phyloP scores from a whole-genome alignment of 257 asterid genomes.

The Paraleonurus japonicus region DNA sequence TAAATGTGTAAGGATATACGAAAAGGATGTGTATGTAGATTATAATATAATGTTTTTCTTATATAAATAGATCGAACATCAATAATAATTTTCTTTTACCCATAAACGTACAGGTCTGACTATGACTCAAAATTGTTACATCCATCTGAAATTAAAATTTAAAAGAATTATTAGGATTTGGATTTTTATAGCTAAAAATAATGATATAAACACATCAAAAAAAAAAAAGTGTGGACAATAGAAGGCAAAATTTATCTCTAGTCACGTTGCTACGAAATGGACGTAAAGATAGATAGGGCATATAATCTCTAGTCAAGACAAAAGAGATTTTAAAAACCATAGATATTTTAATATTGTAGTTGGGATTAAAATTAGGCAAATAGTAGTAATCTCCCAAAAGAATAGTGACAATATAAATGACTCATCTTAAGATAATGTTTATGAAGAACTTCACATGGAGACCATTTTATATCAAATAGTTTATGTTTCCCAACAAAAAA shows the following conservation, averaged over 20 bases:
- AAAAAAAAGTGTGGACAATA: too few species aligned
- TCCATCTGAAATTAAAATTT: too few species aligned
- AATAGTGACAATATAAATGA: constrained; percentile 18
- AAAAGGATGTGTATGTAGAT: too few species aligned
- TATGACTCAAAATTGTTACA: too few species aligned
- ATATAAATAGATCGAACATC: too few species aligned
- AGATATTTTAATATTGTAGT: constrained; percentile 1
- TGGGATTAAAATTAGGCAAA: background rate
- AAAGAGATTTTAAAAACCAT: constrained; percentile 3
- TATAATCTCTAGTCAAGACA: constrained; percentile 5
- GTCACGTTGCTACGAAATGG: constrained; percentile 8
- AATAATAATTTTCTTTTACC: too few species aligned
- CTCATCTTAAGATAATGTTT: constrained; percentile 23
- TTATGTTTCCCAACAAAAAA: too few species aligned
- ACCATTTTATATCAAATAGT: background rate
- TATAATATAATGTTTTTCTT: too few species aligned
- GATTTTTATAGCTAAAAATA: background rate
- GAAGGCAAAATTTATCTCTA: background rate
- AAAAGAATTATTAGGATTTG: too few species aligned
- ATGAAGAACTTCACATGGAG: background rate
- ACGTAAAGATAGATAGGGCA: constrained; percentile 4
- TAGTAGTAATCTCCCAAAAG: constrained; percentile 16
- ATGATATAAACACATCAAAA: background rate
- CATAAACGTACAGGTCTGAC: too few species aligned
- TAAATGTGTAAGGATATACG: too few species aligned